Evolutionary conservation across 331 rosid species (phyloP).

Genomic region (Quercus lobata): DNA sequence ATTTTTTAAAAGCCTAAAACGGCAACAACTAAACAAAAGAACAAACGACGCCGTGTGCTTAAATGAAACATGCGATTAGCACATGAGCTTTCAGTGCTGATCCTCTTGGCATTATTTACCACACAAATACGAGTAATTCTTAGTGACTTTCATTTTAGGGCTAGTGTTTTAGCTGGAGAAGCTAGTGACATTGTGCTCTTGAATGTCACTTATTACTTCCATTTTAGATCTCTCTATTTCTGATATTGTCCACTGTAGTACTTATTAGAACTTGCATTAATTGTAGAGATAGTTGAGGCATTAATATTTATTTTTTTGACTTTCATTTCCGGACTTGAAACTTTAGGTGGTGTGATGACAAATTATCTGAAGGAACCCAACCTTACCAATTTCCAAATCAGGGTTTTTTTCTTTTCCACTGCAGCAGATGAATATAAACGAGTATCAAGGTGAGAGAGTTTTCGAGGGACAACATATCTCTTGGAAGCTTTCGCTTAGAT

Average conservation of each 20-base stretch:
- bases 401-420: conserved; percentile 45
- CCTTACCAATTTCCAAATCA: conserved; percentile 54
- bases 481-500: conserved; percentile 58
- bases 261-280: too few species aligned
- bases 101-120: too few species aligned
- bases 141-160: conserved; percentile 18
- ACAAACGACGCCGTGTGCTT: too few species aligned
- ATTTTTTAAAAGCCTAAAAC: too few species aligned
- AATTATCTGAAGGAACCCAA: conserved; percentile 55
- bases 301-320: too few species aligned
- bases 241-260: too few species aligned
- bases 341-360: conserved; percentile 63
- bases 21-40: too few species aligned
- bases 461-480: conserved; percentile 58
- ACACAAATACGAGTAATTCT: too few species aligned
- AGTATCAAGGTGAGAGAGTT: conserved; percentile 37
- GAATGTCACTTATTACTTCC: conserved; percentile 28
- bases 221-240: too few species aligned
- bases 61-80: too few species aligned
- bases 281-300: too few species aligned
- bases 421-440: conserved; percentile 39
- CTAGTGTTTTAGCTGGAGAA: conserved; percentile 59
- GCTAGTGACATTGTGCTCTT: conserved; percentile 61
- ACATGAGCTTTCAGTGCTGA: too few species aligned
- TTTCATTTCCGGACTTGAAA: conserved; percentile 34